A percentile compares a stretch with the other conserved stretches of the same genome.
These are phyloP conservation scores for Saturnispora hagleri DNA, from an alignment of 805 yeast genomes.

Conservation along the genomic window DNA sequence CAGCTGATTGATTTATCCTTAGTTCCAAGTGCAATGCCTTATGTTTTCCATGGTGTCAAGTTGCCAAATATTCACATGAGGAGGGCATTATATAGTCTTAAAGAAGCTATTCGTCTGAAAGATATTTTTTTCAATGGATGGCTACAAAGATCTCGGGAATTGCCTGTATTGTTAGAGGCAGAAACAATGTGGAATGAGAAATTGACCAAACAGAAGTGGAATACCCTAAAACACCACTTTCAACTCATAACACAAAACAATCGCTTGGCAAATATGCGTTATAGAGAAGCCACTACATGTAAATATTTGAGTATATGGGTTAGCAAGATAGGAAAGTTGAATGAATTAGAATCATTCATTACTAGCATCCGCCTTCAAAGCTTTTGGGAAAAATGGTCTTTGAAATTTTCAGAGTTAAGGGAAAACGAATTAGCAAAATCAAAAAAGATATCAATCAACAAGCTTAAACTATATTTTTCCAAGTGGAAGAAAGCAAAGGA, in stretches of 20 bases:
- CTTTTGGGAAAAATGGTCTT: neutral
- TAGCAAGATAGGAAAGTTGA: neutral
- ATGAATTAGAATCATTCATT: neutral
- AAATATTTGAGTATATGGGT: slow-evolving; percentile 1
- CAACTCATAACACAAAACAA: neutral
- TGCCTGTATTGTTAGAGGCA: neutral
- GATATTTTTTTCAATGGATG: slow-evolving; percentile 16
- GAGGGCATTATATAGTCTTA: slow-evolving; percentile 18
- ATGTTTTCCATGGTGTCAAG: slow-evolving; percentile 9
- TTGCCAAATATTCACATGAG: slow-evolving; percentile 23
- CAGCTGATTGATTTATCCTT: slow-evolving; percentile 19
- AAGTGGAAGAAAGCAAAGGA: slow-evolving; percentile 4
- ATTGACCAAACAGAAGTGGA: neutral
- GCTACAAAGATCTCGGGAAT: slow-evolving; percentile 6
- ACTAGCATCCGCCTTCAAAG: neutral
- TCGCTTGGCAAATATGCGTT: neutral
- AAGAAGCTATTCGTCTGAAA: slow-evolving; percentile 15
- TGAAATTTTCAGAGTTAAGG: neutral
- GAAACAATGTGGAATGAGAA: slow-evolving; percentile 1
- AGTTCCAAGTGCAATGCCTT: slow-evolving; percentile 21
- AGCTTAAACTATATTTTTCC: neutral
- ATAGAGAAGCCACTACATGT: neutral
- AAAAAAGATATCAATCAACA: neutral
- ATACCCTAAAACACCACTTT: neutral
- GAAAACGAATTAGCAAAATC: neutral